phyloP scores from a whole-genome alignment of 2,329 filamentous ascomycete genomes.

The Exutisphaerella laricina region DNA sequence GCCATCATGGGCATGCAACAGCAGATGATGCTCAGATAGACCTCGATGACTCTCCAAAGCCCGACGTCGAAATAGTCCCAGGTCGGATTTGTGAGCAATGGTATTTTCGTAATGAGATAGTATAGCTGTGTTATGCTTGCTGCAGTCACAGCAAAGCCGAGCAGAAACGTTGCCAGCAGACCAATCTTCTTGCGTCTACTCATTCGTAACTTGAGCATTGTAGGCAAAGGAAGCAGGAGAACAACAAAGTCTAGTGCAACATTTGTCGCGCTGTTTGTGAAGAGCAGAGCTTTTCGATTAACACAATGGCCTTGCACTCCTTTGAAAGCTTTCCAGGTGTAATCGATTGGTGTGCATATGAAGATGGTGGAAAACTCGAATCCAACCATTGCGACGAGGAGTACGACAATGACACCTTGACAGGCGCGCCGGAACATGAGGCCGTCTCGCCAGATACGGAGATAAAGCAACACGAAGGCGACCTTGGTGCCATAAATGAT shows the following conservation, averaged over 20 bases:
- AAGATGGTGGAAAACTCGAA: constrained; percentile 1
- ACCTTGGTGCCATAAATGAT: constrained; percentile 2
- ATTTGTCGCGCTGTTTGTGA: constrained; percentile 8
- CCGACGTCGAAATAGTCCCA: constrained; percentile 9
- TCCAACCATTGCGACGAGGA: background rate
- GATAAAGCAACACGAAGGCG: constrained; percentile 4
- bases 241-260: constrained; percentile 10
- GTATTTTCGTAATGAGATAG: constrained; percentile 2
- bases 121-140: constrained; percentile 3
- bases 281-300: constrained; percentile 7
- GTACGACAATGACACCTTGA: background rate
- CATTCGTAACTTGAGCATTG: constrained; percentile 4
- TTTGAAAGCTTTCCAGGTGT: constrained; percentile 3
- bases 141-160: constrained; percentile 10
- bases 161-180: constrained; percentile 6
- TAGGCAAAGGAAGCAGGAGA: constrained; percentile 7
- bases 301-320: constrained; percentile 4
- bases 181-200: constrained; percentile 6
- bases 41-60: constrained; percentile 6
- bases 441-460: constrained; percentile 4
- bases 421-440: background rate
- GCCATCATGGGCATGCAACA: constrained; percentile 13
- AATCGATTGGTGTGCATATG: constrained; percentile 3
- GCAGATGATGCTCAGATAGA: constrained; percentile 10
- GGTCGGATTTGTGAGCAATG: constrained; percentile 1